These are phyloP conservation scores for Oropetium thomaeum DNA, from an alignment of 176 grass and related monocot species.

Conservation along the genomic window DNA sequence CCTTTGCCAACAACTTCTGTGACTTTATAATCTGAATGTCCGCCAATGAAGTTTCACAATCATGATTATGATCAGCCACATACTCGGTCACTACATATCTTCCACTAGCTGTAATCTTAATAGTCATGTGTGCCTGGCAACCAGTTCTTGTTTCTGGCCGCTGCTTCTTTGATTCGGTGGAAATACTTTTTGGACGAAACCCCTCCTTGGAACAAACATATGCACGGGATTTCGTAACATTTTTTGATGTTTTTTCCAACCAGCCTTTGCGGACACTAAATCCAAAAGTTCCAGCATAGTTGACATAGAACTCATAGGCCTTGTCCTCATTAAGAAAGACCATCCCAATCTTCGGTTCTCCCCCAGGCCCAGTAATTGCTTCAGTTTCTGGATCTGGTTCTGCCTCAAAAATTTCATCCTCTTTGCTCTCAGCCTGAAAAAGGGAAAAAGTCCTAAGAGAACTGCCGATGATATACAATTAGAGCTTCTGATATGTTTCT, in stretches of 20 bases:
- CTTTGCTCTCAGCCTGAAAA: constrained; percentile 54
- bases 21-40: constrained; percentile 75
- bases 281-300: constrained; percentile 60
- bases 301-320: constrained; percentile 77
- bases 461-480: background rate
- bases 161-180: constrained; percentile 61
- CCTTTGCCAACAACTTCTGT: constrained; percentile 70
- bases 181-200: constrained; percentile 49
- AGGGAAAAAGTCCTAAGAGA: constrained; percentile 19
- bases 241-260: constrained; percentile 65
- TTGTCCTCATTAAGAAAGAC: constrained; percentile 75
- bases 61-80: constrained; percentile 80
- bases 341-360: constrained; percentile 74
- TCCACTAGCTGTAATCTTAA: constrained; percentile 66
- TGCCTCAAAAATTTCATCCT: constrained; percentile 44
- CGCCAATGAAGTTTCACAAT: constrained; percentile 57
- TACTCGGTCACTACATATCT: constrained; percentile 74
- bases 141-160: constrained; percentile 67
- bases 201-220: constrained; percentile 91
- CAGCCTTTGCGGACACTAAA: constrained; percentile 82
- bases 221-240: constrained; percentile 53
- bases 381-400: constrained; percentile 62
- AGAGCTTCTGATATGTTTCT: background rate
- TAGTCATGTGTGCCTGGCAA: constrained; percentile 75
- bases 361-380: constrained; percentile 50